Conservation (phyloP, 1,284 basidiomycete genomes). For the Boletus sp. region DNA sequence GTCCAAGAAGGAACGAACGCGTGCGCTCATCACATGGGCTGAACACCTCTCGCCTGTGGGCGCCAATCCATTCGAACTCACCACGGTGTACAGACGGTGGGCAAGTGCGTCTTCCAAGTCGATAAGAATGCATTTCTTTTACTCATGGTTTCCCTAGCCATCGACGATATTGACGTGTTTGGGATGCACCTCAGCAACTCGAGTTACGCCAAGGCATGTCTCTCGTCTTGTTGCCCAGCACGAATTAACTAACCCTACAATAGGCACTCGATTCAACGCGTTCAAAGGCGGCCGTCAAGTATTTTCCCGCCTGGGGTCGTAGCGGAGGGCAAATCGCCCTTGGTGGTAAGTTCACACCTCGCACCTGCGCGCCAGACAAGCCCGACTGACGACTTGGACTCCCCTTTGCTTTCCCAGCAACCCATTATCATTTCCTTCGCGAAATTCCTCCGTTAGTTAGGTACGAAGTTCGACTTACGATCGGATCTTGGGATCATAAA, state of each 20-base stretch:
- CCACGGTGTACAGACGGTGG: conserved; percentile 43
- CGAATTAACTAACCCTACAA: background rate
- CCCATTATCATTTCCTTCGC: conserved; percentile 70
- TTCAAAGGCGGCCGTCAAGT: conserved; percentile 39
- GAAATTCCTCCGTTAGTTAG: conserved; percentile 72
- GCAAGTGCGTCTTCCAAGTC: conserved; percentile 45
- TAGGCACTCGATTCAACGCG: conserved; percentile 45
- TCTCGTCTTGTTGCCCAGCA: background rate
- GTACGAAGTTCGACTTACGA: conserved; percentile 67
- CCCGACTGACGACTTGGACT: background rate
- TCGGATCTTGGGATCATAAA: conserved; percentile 80
- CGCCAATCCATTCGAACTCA: conserved; percentile 48
- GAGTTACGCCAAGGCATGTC: conserved; percentile 63
- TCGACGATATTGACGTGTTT: conserved; percentile 63
- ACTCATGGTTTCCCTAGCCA: conserved; percentile 35
- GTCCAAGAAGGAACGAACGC: conserved; percentile 34
- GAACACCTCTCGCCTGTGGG: conserved; percentile 54
- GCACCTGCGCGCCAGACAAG: background rate
- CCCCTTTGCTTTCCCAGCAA: conserved; percentile 39
- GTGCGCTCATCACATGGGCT: conserved; percentile 41
- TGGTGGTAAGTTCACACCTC: conserved; percentile 44
- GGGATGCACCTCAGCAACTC: conserved; percentile 75
- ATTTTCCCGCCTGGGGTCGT: conserved; percentile 61
- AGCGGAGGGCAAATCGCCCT: conserved; percentile 68
- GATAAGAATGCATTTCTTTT: background rate